Evolutionary conservation across 352 stramenopile genomes (phyloP).

Genomic region (Aphanomyces astaci): DNA sequence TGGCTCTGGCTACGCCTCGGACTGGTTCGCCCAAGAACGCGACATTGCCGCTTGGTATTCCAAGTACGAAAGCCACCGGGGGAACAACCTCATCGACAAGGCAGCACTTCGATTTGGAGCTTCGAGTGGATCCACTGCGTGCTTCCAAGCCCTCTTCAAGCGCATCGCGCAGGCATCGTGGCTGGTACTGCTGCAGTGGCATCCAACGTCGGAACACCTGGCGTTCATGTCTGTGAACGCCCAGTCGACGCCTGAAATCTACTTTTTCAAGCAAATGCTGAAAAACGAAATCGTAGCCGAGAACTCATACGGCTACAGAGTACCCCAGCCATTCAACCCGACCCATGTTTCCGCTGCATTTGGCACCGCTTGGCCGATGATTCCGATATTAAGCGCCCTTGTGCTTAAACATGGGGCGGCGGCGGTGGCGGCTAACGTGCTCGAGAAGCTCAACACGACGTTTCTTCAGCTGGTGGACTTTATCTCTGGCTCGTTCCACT

Average conservation of each 20-base stretch:
- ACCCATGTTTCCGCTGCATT: background rate
- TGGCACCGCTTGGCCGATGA: background rate
- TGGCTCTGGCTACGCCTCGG: conserved; percentile 4
- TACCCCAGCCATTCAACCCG: background rate
- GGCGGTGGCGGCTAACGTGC: background rate
- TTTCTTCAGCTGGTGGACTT: background rate
- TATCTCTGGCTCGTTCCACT: background rate
- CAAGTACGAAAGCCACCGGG: background rate
- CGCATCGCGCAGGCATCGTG: background rate
- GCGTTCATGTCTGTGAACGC: background rate
- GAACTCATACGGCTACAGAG: background rate
- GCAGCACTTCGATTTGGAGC: background rate
- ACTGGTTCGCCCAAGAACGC: conserved; percentile 34
- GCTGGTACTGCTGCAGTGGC: background rate
- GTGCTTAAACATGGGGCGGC: background rate
- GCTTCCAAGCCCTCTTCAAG: background rate
- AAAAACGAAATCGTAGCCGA: background rate
- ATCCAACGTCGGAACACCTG: background rate
- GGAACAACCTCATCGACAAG: background rate
- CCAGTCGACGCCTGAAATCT: background rate
- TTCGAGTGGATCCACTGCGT: no score
- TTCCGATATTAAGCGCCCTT: background rate
- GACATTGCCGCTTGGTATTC: conserved; percentile 28
- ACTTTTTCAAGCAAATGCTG: background rate
- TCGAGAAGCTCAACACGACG: background rate